A percentile compares a stretch with the other conserved stretches of the same genome.
Conservation (phyloP, 768 basidiomycete species). For the Termitomyces sp. region DNA sequence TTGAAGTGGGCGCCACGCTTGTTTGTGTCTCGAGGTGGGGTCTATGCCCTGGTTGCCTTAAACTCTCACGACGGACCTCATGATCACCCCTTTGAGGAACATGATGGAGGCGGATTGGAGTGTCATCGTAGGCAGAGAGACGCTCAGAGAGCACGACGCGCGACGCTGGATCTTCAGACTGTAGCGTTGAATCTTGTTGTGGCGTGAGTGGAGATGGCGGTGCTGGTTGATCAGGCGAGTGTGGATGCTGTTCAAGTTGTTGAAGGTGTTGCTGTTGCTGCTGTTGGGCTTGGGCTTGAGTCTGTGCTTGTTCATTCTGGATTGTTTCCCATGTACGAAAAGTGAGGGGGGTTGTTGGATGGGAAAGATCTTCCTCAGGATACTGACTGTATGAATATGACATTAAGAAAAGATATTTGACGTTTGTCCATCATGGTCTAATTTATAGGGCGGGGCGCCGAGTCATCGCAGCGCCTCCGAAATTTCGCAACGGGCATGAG, state of each 20-base stretch:
- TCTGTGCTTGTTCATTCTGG: slow-evolving; percentile 24
- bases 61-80: slow-evolving; percentile 22
- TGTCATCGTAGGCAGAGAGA: slow-evolving; percentile 20
- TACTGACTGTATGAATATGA: slow-evolving; percentile 42
- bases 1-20: slow-evolving; percentile 9
- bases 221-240: slow-evolving; percentile 19
- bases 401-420: slow-evolving; percentile 31
- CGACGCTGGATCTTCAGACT: slow-evolving; percentile 23
- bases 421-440: slow-evolving; percentile 13
- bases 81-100: slow-evolving; percentile 18
- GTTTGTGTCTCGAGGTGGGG: slow-evolving; percentile 17
- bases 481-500: slow-evolving; percentile 26
- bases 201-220: slow-evolving; percentile 21
- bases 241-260: slow-evolving; percentile 20
- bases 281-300: slow-evolving; percentile 21
- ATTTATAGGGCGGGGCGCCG: slow-evolving; percentile 29
- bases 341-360: slow-evolving; percentile 39
- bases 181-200: slow-evolving; percentile 20
- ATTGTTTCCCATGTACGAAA: slow-evolving; percentile 36
- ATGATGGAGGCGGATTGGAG: slow-evolving; percentile 26
- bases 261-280: slow-evolving; percentile 13
- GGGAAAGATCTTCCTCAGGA: slow-evolving; percentile 40
- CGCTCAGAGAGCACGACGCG: slow-evolving; percentile 25
- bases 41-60: slow-evolving; percentile 16
- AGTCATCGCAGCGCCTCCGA: slow-evolving; percentile 23